These are phyloP conservation scores for Penicillium sp. DNA, from an alignment of 2,329 filamentous ascomycete genomes.

Conservation along the genomic window DNA sequence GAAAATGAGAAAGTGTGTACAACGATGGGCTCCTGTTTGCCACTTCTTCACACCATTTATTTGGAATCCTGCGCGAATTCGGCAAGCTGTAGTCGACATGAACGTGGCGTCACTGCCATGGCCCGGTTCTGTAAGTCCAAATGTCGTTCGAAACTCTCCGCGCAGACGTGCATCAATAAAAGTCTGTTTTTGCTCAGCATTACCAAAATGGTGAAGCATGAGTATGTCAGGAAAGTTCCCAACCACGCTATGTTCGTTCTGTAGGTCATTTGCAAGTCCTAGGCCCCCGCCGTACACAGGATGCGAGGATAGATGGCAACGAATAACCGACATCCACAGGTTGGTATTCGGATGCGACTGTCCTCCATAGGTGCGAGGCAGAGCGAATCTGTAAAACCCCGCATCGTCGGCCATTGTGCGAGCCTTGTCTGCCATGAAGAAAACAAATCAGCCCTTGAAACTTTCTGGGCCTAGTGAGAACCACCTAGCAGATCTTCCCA, in stretches of 20 bases:
- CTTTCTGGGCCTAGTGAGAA: background rate
- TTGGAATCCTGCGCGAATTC: constrained; percentile 44
- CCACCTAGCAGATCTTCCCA: constrained; percentile 57
- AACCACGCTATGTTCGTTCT: constrained; percentile 64
- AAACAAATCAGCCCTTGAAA: background rate
- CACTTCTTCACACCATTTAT: constrained; percentile 64
- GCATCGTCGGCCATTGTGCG: constrained; percentile 57
- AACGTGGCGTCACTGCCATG: constrained; percentile 66
- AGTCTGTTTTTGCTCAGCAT: constrained; percentile 53
- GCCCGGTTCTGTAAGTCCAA: constrained; percentile 63
- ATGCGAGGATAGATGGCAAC: constrained; percentile 61
- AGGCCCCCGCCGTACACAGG: constrained; percentile 45
- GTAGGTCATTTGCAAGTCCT: constrained; percentile 63
- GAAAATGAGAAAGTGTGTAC: constrained; percentile 64
- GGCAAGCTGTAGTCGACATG: constrained; percentile 58
- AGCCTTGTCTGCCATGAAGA: constrained; percentile 37
- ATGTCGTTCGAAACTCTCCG: constrained; percentile 59
- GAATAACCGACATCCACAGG: constrained; percentile 64
- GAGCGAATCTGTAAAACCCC: constrained; percentile 61
- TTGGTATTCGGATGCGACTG: constrained; percentile 47
- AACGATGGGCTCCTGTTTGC: constrained; percentile 65
- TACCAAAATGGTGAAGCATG: constrained; percentile 64
- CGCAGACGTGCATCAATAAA: constrained; percentile 56
- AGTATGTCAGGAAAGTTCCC: constrained; percentile 64
- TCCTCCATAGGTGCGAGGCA: constrained; percentile 60